A percentile compares a stretch with the other conserved stretches of the same genome.
phyloP scores from a whole-genome alignment of 495 filamentous ascomycete species.

The Trypethelium eluteriae region DNA sequence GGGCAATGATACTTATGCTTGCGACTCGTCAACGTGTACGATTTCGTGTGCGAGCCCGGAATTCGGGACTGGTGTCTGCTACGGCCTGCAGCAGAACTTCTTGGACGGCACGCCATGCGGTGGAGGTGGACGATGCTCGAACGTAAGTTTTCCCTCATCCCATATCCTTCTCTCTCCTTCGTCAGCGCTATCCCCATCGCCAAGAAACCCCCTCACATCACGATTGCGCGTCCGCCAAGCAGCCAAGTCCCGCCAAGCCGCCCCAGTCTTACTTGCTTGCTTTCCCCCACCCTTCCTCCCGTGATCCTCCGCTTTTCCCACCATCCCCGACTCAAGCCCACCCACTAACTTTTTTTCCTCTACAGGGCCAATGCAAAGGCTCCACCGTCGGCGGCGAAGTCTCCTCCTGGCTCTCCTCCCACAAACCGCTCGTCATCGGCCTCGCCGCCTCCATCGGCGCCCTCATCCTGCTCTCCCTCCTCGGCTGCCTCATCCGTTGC shows the following conservation, averaged over 20 bases:
- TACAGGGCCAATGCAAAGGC: constrained; percentile 38
- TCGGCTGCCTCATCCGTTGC: constrained; percentile 32
- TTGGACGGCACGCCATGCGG: constrained; percentile 86
- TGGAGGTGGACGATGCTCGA: constrained; percentile 69
- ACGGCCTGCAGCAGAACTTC: constrained; percentile 80
- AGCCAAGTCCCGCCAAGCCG: background rate
- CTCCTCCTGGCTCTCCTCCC: constrained; percentile 37
- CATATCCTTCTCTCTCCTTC: background rate
- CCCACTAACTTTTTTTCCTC: background rate
- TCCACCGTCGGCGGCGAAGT: constrained; percentile 36
- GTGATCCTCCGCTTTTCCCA: background rate
- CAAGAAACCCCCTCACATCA: too few species aligned
- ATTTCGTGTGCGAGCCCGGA: constrained; percentile 69
- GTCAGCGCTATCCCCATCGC: background rate
- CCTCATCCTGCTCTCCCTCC: constrained; percentile 35
- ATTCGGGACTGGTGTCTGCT: constrained; percentile 57
- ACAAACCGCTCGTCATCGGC: constrained; percentile 41
- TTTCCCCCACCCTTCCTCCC: background rate
- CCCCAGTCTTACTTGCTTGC: background rate
- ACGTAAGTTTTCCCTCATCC: constrained; percentile 37
- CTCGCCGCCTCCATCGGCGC: constrained; percentile 34
- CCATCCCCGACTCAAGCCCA: background rate
- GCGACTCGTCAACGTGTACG: constrained; percentile 62
- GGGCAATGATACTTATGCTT: constrained; percentile 75
- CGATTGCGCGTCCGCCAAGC: background rate